phyloP scores from a whole-genome alignment of 2,329 filamentous ascomycete species.

The Thelonectria rubi region DNA sequence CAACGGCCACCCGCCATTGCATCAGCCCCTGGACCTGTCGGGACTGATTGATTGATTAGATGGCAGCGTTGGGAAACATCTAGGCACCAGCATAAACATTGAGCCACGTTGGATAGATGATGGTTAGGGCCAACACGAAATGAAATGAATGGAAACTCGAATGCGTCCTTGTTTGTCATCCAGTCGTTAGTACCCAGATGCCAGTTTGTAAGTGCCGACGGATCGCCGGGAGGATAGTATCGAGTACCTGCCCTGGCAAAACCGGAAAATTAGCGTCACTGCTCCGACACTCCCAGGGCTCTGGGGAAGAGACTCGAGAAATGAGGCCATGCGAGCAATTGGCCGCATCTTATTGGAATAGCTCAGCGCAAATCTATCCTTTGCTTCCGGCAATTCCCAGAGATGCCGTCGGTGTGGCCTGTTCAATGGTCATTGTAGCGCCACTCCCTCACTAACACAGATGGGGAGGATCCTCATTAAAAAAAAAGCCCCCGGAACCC shows the following conservation, averaged over 20 bases:
- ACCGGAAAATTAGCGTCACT: neutral
- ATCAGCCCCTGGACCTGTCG: conserved; percentile 10
- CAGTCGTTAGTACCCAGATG: too few species aligned
- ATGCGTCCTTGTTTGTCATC: too few species aligned
- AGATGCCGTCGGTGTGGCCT: conserved; percentile 35
- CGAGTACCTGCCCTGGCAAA: neutral
- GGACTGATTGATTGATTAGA: conserved; percentile 3
- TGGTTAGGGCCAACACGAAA: neutral
- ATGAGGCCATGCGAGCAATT: conserved; percentile 23
- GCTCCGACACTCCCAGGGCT: neutral
- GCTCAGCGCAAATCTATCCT: conserved; percentile 8
- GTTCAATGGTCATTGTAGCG: conserved; percentile 43
- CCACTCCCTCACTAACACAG: conserved; percentile 39
- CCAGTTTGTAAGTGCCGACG: neutral
- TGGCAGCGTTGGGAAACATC: neutral
- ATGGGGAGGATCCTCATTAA: conserved; percentile 45
- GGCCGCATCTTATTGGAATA: conserved; percentile 30
- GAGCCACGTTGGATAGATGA: neutral
- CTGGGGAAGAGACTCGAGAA: conserved; percentile 2
- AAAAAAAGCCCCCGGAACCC: conserved; percentile 40
- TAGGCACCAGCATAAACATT: neutral
- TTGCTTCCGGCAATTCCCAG: conserved; percentile 29
- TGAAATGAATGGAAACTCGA: neutral
- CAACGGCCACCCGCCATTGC: neutral
- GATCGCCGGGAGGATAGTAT: neutral